Percentiles rank a stretch among this genome's conserved stretches.
Conservation (phyloP, 495 filamentous ascomycete genomes). For the Neohortaea acidophila region DNA sequence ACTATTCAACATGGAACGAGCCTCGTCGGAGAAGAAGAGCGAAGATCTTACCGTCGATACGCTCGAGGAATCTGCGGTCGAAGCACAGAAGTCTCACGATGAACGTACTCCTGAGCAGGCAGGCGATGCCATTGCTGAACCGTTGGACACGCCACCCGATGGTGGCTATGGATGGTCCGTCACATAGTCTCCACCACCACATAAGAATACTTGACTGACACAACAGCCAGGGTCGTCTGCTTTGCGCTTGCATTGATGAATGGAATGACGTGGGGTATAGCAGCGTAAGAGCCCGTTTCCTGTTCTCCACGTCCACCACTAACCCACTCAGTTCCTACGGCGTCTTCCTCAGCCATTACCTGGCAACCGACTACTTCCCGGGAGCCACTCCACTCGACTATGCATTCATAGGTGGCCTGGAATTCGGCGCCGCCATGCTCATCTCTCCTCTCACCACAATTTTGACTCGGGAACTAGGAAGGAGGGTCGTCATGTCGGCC, state of each 20-base stretch:
- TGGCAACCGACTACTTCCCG: constrained; percentile 29
- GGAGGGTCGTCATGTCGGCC: constrained; percentile 24
- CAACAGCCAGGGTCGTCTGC: background rate
- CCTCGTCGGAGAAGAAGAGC: no score
- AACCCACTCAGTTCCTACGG: constrained; percentile 22
- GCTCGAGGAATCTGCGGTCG: no score
- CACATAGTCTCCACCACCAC: background rate
- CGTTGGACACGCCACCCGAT: constrained; percentile 23
- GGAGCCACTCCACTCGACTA: constrained; percentile 31
- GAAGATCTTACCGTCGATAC: no score
- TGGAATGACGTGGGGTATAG: background rate
- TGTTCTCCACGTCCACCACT: background rate
- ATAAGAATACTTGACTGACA: background rate
- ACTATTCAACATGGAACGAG: no score
- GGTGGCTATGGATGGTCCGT: constrained; percentile 34
- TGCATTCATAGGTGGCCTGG: constrained; percentile 37
- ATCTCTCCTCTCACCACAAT: constrained; percentile 33
- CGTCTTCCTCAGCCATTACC: constrained; percentile 37
- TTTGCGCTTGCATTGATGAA: constrained; percentile 2
- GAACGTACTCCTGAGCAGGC: no score
- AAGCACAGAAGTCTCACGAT: no score
- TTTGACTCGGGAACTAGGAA: constrained; percentile 24
- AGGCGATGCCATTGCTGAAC: no score
- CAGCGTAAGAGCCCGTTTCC: background rate
- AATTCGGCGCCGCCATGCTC: constrained; percentile 31